These are phyloP conservation scores for Colletotrichum sp. DNA, from an alignment of 2,329 filamentous ascomycete species.

Conservation along the genomic window DNA sequence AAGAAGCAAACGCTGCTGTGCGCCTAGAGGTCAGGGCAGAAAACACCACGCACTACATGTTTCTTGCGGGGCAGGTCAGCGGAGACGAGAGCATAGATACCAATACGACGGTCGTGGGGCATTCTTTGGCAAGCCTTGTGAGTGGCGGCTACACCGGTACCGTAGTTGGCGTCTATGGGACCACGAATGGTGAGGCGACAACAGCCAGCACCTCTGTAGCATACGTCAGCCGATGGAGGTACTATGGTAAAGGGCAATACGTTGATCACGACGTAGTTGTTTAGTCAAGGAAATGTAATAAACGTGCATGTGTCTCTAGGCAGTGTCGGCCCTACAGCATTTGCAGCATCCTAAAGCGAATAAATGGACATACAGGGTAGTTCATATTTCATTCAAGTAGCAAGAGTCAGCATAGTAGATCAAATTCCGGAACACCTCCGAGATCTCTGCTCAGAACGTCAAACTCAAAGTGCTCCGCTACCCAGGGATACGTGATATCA, in stretches of 20 bases:
- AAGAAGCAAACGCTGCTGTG: background rate
- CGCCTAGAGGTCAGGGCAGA: background rate
- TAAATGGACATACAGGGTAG: too few species aligned
- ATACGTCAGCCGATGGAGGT: background rate
- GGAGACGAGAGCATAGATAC: fast-evolving
- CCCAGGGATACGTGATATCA: background rate
- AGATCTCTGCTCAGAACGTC: background rate
- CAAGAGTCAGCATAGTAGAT: background rate
- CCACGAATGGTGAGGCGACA: background rate
- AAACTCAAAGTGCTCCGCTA: background rate
- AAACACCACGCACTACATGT: background rate
- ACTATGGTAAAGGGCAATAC: background rate
- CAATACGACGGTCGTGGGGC: background rate
- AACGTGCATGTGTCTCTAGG: background rate
- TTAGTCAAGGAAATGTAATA: background rate
- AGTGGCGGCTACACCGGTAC: background rate
- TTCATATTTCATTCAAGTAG: background rate
- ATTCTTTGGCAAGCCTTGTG: background rate
- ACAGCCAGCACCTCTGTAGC: background rate
- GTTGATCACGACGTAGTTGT: background rate
- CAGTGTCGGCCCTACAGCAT: background rate
- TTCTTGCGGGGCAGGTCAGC: background rate
- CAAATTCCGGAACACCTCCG: background rate
- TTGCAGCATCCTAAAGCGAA: too few species aligned
- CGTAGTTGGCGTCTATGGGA: background rate